Base-by-base conservation (phyloP, 2,329 filamentous ascomycete species). In the Emydomyces testavorans region DNA sequence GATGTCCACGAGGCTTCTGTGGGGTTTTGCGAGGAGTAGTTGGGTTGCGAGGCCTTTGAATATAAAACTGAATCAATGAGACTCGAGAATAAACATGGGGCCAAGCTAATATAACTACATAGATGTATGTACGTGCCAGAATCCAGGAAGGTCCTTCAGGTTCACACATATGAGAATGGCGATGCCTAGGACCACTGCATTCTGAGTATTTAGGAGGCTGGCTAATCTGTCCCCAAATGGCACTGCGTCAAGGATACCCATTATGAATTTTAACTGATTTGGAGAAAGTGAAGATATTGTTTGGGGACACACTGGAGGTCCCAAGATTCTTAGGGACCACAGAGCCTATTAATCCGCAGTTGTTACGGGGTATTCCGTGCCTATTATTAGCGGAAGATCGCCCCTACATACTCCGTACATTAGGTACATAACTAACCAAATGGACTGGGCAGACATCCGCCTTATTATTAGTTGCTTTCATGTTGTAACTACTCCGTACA, bases 81-180 rank as follows among this genome's bases (percentile, higher is more conserved):
- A 5, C 11, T 18, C 16, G 10, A 8, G 18, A 15, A 10, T 4
- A 16, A 16, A 6, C 39, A n/a, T 16, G 39, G n/a, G n/a, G n/a
- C n/a, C n/a, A n/a, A n/a, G n/a, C n/a, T n/a, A n/a, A n/a, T n/a
- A n/a, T n/a, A n/a, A n/a, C n/a, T n/a, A n/a, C n/a, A n/a, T n/a
- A n/a, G n/a, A n/a, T n/a, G n/a, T 24, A 29, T 34, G 29, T 38
- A 47, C 44, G 21, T 47, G 44, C 44, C 44, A 47, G 20, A 39
- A 24, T 10, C 44, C 34, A 16, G 44, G 32, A 15, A 47, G 20
- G 11, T 34, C 44, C 24, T 47, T 47, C n/a, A 47, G 11, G 20
- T 47, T 47, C 8, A 47, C 26, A 23, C 29, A 20, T 2, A 36
- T 13, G 10, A 47, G 16, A 11, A 37, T 18, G 2, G 32, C 28